Percentiles rank a stretch among this genome's conserved stretches.
Evolutionary conservation across 495 filamentous ascomycete species (phyloP).

Genomic region (Mytilinidion resinicola): DNA sequence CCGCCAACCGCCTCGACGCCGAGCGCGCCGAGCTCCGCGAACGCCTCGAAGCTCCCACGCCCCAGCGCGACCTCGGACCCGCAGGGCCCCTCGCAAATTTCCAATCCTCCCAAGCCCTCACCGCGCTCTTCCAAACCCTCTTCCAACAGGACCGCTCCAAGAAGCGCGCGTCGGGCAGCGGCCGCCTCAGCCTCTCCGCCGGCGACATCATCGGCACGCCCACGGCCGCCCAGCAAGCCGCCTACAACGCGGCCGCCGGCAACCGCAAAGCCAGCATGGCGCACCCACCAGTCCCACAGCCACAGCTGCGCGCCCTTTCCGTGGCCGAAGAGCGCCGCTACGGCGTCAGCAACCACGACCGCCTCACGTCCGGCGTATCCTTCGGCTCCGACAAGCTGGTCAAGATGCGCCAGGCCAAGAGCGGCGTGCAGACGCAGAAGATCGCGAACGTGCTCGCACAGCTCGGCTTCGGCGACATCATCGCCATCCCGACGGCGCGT

Average conservation of each 20-base stretch:
- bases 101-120: constrained; percentile 70
- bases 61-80: constrained; percentile 14
- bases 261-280: constrained; percentile 8
- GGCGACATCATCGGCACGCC: constrained; percentile 17
- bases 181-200: constrained; percentile 19
- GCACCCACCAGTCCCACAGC: constrained; percentile 30
- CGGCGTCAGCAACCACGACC: constrained; percentile 81
- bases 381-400: constrained; percentile 82
- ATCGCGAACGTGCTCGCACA: constrained; percentile 72
- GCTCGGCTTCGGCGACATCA: constrained; percentile 66
- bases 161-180: constrained; percentile 48
- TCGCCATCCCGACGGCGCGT: constrained; percentile 78
- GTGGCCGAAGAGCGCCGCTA: constrained; percentile 69
- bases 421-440: constrained; percentile 70
- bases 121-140: constrained; percentile 72
- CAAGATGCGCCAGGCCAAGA: constrained; percentile 78
- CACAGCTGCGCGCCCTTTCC: constrained; percentile 60
- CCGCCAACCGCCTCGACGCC: constrained; percentile 72
- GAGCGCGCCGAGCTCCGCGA: constrained; percentile 87
- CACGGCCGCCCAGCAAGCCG: constrained; percentile 12
- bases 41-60: constrained; percentile 58
- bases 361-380: constrained; percentile 61
- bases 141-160: constrained; percentile 74
- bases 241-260: not conserved
- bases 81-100: constrained; percentile 55